Conservation (phyloP, 768 basidiomycete genomes). For the Paxillus ammoniavirescens region DNA sequence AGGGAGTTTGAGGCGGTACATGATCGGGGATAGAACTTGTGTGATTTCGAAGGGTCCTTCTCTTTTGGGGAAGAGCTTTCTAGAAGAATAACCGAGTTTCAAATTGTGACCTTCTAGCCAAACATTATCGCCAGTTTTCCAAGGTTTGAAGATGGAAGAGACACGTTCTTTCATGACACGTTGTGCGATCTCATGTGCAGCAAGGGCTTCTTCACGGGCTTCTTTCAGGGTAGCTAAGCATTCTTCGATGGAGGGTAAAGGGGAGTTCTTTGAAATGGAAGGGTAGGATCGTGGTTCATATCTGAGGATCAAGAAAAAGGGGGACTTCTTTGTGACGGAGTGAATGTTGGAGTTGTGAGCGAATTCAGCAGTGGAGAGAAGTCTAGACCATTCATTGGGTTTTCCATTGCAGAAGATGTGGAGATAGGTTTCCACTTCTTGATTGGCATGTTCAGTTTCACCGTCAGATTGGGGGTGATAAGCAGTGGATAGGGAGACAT, state of each 20-base stretch:
- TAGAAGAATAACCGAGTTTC: background rate
- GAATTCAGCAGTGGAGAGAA: background rate
- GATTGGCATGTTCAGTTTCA: background rate
- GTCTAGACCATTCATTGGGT: background rate
- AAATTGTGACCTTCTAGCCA: background rate
- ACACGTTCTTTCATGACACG: background rate
- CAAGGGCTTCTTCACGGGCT: background rate
- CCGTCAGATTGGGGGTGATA: too few species aligned
- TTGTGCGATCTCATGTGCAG: background rate
- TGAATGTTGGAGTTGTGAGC: background rate
- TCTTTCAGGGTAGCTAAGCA: too few species aligned
- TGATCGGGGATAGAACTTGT: background rate
- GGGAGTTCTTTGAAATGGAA: too few species aligned
- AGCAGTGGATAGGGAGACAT: background rate
- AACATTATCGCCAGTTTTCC: background rate
- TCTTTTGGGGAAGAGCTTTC: background rate
- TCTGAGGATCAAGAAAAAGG: background rate
- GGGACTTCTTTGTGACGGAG: background rate
- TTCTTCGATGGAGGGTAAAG: background rate
- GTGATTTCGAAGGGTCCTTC: background rate
- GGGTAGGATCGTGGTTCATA: too few species aligned
- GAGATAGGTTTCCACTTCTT: background rate
- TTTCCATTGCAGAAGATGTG: too few species aligned
- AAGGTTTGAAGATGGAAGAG: background rate
- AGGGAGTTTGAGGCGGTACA: background rate